A percentile compares a stretch with the other conserved stretches of the same genome.
These are phyloP conservation scores for Lachancea thermotolerans DNA, from an alignment of 805 yeast species.

Conservation along the genomic window DNA sequence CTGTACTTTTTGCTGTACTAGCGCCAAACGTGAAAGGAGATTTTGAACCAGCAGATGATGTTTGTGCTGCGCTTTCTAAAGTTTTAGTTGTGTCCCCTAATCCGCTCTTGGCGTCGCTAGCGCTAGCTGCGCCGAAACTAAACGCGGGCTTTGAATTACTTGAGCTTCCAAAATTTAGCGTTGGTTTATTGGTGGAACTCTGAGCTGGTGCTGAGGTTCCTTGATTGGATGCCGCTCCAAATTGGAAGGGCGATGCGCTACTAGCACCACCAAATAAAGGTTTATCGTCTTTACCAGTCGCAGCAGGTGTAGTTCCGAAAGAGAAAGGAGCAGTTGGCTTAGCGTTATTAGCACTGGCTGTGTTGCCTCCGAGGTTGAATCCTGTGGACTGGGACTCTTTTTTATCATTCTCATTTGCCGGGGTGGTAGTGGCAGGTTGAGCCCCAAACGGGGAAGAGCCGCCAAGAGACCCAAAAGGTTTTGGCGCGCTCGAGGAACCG, in stretches of 20 bases:
- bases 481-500: not conserved
- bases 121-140: not conserved
- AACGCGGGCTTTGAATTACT: not conserved
- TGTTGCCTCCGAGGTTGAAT: not conserved
- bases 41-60: not conserved
- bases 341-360: not conserved
- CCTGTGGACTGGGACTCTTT: not conserved
- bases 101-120: too few species aligned
- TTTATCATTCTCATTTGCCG: not conserved
- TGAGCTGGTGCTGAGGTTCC: not conserved
- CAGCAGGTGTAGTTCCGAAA: conserved; percentile 3
- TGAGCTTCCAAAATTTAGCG: conserved; percentile 7
- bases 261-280: conserved; percentile 2
- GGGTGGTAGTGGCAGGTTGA: not conserved
- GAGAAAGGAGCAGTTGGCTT: conserved; percentile 5
- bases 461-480: conserved; percentile 3
- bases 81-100: not conserved
- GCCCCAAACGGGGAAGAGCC: not conserved
- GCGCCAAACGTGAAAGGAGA: conserved; percentile 1
- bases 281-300: not conserved
- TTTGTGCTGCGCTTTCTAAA: not conserved
- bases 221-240: conserved; percentile 16
- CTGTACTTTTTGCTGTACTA: conserved; percentile 1
- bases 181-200: conserved; percentile 8
- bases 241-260: conserved; percentile 1